Evolutionary conservation across 768 basidiomycete genomes (phyloP).

Genomic region (Xerocomus potaroensis): DNA sequence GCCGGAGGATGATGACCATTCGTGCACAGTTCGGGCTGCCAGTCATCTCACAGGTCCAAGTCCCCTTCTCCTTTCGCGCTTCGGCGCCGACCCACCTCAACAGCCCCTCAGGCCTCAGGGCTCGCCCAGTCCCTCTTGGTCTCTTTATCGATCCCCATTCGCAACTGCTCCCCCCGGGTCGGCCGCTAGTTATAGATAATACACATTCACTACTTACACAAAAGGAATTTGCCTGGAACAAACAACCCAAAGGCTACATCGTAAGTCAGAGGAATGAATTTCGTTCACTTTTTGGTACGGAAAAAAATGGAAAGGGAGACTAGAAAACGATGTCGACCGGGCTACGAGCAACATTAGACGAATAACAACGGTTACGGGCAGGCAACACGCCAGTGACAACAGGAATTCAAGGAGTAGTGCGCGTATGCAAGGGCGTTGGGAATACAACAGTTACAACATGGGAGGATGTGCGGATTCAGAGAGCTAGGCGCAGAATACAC

Average conservation of each 20-base stretch:
- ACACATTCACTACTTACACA: not conserved
- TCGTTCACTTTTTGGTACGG: not conserved
- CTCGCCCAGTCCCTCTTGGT: too few relatives aligned
- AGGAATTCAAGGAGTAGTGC: not conserved
- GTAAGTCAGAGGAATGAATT: not conserved
- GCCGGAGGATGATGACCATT: too few relatives aligned
- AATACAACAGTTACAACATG: not conserved
- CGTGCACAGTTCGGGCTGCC: too few relatives aligned
- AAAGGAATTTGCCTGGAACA: not conserved
- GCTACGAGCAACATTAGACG: not conserved
- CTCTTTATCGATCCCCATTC: too few relatives aligned
- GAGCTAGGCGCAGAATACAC: not conserved
- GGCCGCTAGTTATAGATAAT: too few relatives aligned
- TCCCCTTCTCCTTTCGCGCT: too few relatives aligned
- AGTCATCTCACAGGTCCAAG: too few relatives aligned
- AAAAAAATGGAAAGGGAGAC: not conserved
- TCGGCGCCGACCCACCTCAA: too few relatives aligned
- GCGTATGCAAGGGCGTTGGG: not conserved
- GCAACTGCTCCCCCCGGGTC: too few relatives aligned
- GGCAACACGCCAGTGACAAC: not conserved
- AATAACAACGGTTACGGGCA: not conserved
- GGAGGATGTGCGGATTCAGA: not conserved
- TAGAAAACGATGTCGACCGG: not conserved
- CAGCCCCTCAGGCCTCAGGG: too few relatives aligned
- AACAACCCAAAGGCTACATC: conserved; percentile 1